These are phyloP conservation scores for Endoconidiophora polonica DNA, from an alignment of 2,329 filamentous ascomycete genomes.

Conservation along the genomic window DNA sequence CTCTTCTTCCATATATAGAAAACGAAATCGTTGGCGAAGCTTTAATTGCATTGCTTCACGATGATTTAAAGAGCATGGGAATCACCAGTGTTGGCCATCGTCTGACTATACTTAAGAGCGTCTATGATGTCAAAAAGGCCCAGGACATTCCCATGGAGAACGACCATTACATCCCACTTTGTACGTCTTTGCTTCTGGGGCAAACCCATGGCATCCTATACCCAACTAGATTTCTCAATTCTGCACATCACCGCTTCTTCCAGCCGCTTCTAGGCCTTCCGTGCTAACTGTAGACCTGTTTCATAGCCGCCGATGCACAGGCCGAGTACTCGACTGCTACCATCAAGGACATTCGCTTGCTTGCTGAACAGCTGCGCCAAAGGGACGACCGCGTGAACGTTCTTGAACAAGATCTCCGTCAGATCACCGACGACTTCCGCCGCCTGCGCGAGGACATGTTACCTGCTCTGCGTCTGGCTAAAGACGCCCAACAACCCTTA, in stretches of 20 bases:
- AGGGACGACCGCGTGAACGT: slow-evolving; percentile 80
- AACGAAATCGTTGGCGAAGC: slow-evolving; percentile 91
- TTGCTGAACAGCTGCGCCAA: slow-evolving; percentile 76
- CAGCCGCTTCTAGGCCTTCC: no score
- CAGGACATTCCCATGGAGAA: slow-evolving; percentile 82
- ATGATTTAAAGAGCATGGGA: slow-evolving; percentile 90
- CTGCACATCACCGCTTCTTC: not conserved
- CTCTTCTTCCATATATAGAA: slow-evolving; percentile 34
- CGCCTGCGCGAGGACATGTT: slow-evolving; percentile 81
- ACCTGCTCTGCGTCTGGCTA: slow-evolving; percentile 75
- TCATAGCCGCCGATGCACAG: slow-evolving; percentile 70
- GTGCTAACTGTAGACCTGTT: slow-evolving; percentile 11
- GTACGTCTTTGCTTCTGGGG: slow-evolving; percentile 35
- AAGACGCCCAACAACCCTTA: slow-evolving; percentile 79
- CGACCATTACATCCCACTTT: slow-evolving; percentile 84
- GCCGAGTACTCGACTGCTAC: slow-evolving; percentile 74
- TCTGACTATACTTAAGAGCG: slow-evolving; percentile 83
- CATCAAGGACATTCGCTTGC: slow-evolving; percentile 77
- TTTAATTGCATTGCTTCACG: slow-evolving; percentile 72
- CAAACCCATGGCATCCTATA: not conserved
- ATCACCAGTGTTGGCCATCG: slow-evolving; percentile 86
- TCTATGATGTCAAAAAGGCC: slow-evolving; percentile 90
- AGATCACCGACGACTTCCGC: slow-evolving; percentile 75
- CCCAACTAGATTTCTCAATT: not conserved
- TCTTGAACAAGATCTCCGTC: slow-evolving; percentile 67